Conservation (phyloP, 2,329 filamentous ascomycete species). For the Cryoendolithus antarcticus region DNA sequence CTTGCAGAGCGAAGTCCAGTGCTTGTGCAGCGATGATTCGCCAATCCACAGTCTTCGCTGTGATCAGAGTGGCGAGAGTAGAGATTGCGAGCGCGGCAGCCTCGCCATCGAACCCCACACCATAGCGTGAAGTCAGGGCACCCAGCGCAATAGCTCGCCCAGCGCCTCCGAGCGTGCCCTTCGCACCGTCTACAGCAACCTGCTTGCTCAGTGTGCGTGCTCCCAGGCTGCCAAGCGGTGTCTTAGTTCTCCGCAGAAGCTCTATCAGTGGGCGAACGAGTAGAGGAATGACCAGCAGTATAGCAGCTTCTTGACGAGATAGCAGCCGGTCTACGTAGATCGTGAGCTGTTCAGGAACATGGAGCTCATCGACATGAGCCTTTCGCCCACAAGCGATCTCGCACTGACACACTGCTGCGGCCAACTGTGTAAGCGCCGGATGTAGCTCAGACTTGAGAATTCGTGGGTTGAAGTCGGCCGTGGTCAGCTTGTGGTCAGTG, state of each 20-base stretch:
- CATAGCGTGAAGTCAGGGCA: slow-evolving; percentile 16
- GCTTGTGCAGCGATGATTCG: slow-evolving; percentile 31
- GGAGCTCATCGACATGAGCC: not conserved
- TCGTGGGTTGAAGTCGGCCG: slow-evolving; percentile 13
- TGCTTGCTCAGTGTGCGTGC: slow-evolving; percentile 8
- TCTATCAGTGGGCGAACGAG: slow-evolving; percentile 10
- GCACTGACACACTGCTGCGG: slow-evolving; percentile 11
- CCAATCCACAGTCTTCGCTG: slow-evolving; percentile 29
- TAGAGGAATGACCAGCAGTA: slow-evolving; percentile 13
- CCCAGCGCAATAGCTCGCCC: slow-evolving; percentile 35
- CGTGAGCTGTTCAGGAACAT: slow-evolving; percentile 10
- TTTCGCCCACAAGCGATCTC: not conserved
- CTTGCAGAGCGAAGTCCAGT: slow-evolving; percentile 19
- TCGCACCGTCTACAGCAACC: slow-evolving; percentile 22
- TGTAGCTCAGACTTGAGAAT: slow-evolving; percentile 19
- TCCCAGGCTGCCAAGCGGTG: slow-evolving; percentile 13
- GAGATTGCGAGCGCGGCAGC: slow-evolving; percentile 18
- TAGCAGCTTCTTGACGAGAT: slow-evolving; percentile 15
- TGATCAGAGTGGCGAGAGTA: slow-evolving; percentile 19
- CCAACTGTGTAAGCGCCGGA: slow-evolving; percentile 11
- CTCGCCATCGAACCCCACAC: slow-evolving; percentile 8
- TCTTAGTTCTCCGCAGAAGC: slow-evolving; percentile 5
- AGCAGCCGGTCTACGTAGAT: slow-evolving; percentile 15
- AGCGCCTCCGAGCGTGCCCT: slow-evolving; percentile 27
- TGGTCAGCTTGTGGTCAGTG: not conserved